Base-by-base conservation (phyloP, 805 yeast species). In the Teunomyces lycoperdinae region DNA sequence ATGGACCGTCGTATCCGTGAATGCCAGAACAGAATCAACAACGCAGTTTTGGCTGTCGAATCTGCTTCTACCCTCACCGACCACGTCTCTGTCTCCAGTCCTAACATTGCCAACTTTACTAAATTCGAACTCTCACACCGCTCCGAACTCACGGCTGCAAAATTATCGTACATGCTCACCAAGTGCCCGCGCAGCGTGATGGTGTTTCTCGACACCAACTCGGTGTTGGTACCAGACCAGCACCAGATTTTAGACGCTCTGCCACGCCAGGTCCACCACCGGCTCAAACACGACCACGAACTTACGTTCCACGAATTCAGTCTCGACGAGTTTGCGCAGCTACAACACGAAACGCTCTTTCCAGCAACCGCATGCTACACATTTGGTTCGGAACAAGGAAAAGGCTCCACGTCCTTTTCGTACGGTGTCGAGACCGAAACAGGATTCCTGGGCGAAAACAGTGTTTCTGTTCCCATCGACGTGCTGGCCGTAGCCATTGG, bases 181-280 rank as follows among this genome's bases (percentile, higher is more conserved):
- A 48, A 48, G 9, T 41, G 48, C 14, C 58, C 50, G 4, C 24
- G 29, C 26, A 42, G 45, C 20, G 44, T 55, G 8, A 44, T 58
- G 10, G 5, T 46, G 9, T 55, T 59, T 47, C 53, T 48, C 31
- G 63, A 59, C 45, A 49, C 60, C 2, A 46, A 48, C 14, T 56
- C 62, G 1, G 41, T 52, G 5, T 44, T 59, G 17, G 54, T 54
- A 10, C 61, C 62, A 4, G 49, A 38, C 28, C 45, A 48, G 9
- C 13, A 14, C 11, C 48, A 34, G 9, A 50, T 48, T 9, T 24
- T 52, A 5, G 38, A 28, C 2, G 32, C 7, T 10, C 14, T 13
- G 5, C 36, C 41, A 10, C 41, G 36, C n/a, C 24, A 38, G 24
- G 11, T 36, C 13, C 31, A 33, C 13, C 10, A 20, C n/a, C 5